Evolutionary conservation across 148 eudicot species (phyloP).

Genomic region (Drosera capensis): DNA sequence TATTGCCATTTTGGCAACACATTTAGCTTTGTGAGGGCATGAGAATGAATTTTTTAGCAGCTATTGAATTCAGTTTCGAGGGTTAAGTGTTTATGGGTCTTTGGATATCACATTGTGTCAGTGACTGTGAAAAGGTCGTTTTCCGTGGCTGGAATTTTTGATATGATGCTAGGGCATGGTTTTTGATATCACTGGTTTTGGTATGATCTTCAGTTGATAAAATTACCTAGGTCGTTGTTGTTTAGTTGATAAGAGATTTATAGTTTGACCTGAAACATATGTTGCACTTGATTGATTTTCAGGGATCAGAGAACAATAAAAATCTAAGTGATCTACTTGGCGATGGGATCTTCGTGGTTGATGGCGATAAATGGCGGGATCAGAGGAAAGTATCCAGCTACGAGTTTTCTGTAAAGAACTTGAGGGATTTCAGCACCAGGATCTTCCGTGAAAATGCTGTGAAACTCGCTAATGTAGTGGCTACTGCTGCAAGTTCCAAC

Average conservation of each 20-base stretch:
- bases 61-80: too few species aligned
- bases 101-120: too few species aligned
- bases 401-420: slow-evolving; percentile 47
- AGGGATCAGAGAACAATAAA: slow-evolving; percentile 34
- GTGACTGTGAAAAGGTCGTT: too few species aligned
- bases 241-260: neutral
- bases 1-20: too few species aligned
- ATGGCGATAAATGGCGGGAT: slow-evolving; percentile 60
- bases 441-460: slow-evolving; percentile 36
- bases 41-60: too few species aligned
- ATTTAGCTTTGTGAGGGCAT: too few species aligned
- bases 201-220: too few species aligned
- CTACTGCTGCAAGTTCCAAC: slow-evolving; percentile 29
- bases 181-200: too few species aligned
- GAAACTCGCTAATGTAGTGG: slow-evolving; percentile 40
- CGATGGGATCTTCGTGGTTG: slow-evolving; percentile 67
- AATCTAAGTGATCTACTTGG: slow-evolving; percentile 45
- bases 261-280: neutral
- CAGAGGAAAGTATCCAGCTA: slow-evolving; percentile 63
- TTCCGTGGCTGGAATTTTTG: too few species aligned
- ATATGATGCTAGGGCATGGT: too few species aligned
- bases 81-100: too few species aligned
- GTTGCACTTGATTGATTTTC: slow-evolving; percentile 4
- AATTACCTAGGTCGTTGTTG: neutral
- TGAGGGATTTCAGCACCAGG: slow-evolving; percentile 51